A percentile compares a stretch with the other conserved stretches of the same genome.
Conservation (phyloP, 1,284 basidiomycete species). For the Ceratobasidium sp. region DNA sequence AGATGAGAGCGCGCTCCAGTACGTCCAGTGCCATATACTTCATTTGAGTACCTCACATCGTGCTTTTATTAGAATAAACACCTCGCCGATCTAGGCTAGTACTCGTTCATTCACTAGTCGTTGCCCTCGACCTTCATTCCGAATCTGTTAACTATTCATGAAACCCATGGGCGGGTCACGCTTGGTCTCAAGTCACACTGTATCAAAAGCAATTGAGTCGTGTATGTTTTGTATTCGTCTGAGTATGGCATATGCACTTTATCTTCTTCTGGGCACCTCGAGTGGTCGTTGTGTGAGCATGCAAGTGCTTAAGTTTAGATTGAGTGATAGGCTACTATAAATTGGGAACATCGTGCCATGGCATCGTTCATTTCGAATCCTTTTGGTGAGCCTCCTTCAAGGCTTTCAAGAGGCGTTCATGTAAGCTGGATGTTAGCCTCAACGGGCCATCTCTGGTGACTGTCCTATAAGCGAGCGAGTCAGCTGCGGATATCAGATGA, state of each 20-base stretch:
- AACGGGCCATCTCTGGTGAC: constrained; percentile 72
- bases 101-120: constrained; percentile 17
- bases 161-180: constrained; percentile 31
- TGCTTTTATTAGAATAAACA: constrained; percentile 50
- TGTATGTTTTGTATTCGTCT: constrained; percentile 32
- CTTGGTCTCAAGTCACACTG: constrained; percentile 25
- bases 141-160: constrained; percentile 28
- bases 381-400: constrained; percentile 46
- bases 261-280: constrained; percentile 4
- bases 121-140: constrained; percentile 17
- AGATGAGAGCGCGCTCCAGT: constrained; percentile 91
- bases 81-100: constrained; percentile 38
- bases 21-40: constrained; percentile 49
- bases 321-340: constrained; percentile 1
- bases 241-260: constrained; percentile 35
- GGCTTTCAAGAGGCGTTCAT: constrained; percentile 54
- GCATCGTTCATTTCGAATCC: constrained; percentile 40
- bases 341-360: not conserved
- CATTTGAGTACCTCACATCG: not conserved
- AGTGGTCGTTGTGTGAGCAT: too few species aligned
- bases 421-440: constrained; percentile 67
- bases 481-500: not conserved
- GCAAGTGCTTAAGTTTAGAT: not conserved
- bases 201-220: constrained; percentile 37
- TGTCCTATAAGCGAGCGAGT: constrained; percentile 45